Base-by-base conservation (phyloP, 2,329 filamentous ascomycete genomes). In the Aspergillus phoenicis region DNA sequence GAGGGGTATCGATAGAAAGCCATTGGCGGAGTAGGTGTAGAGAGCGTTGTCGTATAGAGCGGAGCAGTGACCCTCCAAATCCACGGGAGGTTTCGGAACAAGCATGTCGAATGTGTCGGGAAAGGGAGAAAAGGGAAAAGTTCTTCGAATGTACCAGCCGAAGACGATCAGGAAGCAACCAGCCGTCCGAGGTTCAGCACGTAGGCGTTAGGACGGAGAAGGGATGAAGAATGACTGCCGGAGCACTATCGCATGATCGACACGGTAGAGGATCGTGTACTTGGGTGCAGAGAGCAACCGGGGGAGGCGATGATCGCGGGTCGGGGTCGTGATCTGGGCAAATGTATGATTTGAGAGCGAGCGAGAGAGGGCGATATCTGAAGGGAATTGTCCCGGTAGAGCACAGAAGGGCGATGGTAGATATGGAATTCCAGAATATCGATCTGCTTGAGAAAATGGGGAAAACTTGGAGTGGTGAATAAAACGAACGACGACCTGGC, bases 11-110 rank as follows among this genome's bases (percentile, higher is more conserved):
- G 90, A 89, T 73, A 93, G 86, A 69, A 98, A 93, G 28, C 87
- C 90, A 51, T 85, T 78, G 8, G 87, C 78, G 5, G 91, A 91
- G 75, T 91, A 96, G 49, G 90, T 88, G 80, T 96, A 98, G 57
- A 98, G 86, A 11, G 88, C 92, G 75, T 93, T 88, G 73, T 93
- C 83, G 80, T 91, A 83, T 63, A 97, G 84, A 71, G 90, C 86
- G 60, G 93, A 92, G 78, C 94, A 98, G 71, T 91, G 88, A 77
- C 89, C 87, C 75, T 87, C 85, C 74, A 97, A 80, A 64, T 88
- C 81, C 72, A 87, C 83, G 57, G 85, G 80, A 56, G 93, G 92
- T 71, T 87, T 79, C 52, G 92, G 91, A 59, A 89, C 82, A 71
- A 87, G 81, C 92, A 96, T 96, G 49, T 70, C 71, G 66, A 62